Evolutionary conservation across 1,139 yeast genomes (phyloP).

Genomic region (Taiozyma sp.): DNA sequence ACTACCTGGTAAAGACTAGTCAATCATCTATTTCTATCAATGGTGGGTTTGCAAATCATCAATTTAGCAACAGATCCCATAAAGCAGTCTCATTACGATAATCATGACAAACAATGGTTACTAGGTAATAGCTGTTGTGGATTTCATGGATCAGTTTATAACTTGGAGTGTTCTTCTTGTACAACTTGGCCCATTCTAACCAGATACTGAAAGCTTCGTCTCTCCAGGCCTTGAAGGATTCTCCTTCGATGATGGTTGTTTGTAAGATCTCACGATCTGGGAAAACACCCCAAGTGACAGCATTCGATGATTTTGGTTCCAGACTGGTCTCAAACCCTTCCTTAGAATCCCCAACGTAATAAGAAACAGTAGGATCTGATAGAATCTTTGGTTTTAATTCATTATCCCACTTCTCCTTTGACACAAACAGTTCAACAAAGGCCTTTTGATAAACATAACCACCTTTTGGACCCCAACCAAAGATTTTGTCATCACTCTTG

Average conservation of each 20-base stretch:
- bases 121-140: slow-evolving; percentile 62
- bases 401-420: slow-evolving; percentile 62
- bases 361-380: slow-evolving; percentile 47
- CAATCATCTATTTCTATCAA: not conserved
- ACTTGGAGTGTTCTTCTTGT: slow-evolving; percentile 40
- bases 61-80: slow-evolving; percentile 59
- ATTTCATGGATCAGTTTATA: slow-evolving; percentile 58
- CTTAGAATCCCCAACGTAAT: slow-evolving; percentile 62
- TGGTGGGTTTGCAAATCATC: not conserved
- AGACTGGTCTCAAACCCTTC: slow-evolving; percentile 62
- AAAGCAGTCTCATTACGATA: slow-evolving; percentile 69
- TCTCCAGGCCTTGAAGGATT: slow-evolving; percentile 92
- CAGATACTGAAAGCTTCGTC: slow-evolving; percentile 92
- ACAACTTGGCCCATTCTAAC: slow-evolving; percentile 88
- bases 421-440: slow-evolving; percentile 83
- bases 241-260: slow-evolving; percentile 87
- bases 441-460: slow-evolving; percentile 93
- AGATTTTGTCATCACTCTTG: slow-evolving; percentile 73
- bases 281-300: slow-evolving; percentile 96
- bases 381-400: slow-evolving; percentile 50
- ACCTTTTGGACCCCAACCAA: slow-evolving; percentile 95
- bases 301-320: slow-evolving; percentile 50
- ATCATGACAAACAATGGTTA: slow-evolving; percentile 84
- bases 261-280: slow-evolving; percentile 92
- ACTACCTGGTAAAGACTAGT: not conserved